Evolutionary conservation across 306 rosid species (phyloP).

Genomic region (Quercus alba): DNA sequence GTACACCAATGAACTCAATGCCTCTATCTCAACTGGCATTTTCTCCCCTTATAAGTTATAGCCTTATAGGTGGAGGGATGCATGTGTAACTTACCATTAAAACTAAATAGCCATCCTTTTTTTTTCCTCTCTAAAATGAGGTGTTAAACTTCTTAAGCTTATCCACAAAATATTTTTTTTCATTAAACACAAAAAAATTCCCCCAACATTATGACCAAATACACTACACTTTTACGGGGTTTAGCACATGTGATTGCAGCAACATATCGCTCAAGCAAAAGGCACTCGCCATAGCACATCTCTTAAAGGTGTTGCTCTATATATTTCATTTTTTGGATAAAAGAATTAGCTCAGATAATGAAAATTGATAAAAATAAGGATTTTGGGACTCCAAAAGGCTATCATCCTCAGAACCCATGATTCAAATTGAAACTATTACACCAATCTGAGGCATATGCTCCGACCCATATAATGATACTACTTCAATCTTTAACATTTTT

Average conservation of each 20-base stretch:
- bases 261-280: too few relatives aligned
- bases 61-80: too few relatives aligned
- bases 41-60: too few relatives aligned
- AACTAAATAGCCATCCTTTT: too few relatives aligned
- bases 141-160: background rate
- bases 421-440: background rate
- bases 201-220: background rate
- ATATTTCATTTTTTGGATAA: background rate
- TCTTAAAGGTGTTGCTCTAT: background rate
- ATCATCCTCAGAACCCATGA: background rate
- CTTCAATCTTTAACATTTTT: too few relatives aligned
- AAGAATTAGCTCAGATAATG: background rate
- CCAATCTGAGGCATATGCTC: background rate
- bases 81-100: too few relatives aligned
- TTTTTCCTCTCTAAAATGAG: too few relatives aligned
- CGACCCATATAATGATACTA: too few relatives aligned
- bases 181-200: background rate
- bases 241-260: too few relatives aligned
- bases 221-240: background rate
- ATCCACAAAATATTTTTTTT: background rate
- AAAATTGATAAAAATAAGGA: background rate
- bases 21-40: too few relatives aligned
- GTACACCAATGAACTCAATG: too few relatives aligned
- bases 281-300: too few relatives aligned
- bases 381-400: background rate